Evolutionary conservation across 2,329 filamentous ascomycete species (phyloP).

Genomic region (Diaporthe ampelina): DNA sequence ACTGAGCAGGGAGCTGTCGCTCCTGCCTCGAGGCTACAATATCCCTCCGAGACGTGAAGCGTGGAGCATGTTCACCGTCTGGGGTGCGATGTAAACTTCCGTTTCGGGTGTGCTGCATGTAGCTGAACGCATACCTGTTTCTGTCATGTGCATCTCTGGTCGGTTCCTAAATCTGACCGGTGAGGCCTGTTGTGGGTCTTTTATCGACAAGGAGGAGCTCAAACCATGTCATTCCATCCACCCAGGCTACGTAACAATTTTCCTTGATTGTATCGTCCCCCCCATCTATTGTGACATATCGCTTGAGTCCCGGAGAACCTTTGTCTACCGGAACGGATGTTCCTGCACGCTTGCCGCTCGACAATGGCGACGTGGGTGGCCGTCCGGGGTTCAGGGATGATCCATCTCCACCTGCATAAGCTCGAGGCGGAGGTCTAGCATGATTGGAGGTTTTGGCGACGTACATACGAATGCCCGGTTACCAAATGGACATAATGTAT

Average conservation of each 20-base stretch:
- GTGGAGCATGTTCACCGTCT: background rate
- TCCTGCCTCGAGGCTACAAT: background rate
- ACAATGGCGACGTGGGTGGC: background rate
- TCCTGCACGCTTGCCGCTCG: background rate
- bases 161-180: constrained; percentile 10
- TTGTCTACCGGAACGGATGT: too few relatives aligned
- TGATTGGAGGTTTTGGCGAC: background rate
- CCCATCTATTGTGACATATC: background rate
- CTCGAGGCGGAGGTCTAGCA: background rate
- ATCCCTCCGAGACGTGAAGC: background rate
- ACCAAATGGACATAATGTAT: background rate
- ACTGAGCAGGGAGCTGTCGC: background rate
- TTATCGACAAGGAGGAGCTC: background rate
- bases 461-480: too few relatives aligned
- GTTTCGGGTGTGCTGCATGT: constrained; percentile 18
- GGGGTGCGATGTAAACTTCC: background rate
- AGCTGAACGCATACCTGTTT: background rate
- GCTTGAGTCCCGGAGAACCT: background rate
- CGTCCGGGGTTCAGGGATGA: background rate
- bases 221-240: background rate
- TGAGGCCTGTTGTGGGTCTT: constrained; percentile 1
- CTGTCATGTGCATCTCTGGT: background rate
- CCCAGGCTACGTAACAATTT: background rate
- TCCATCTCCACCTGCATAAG: constrained; percentile 2
- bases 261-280: background rate